phyloP scores from a whole-genome alignment of 73 alveolate genomes.

The Paraurostyla sp. region DNA sequence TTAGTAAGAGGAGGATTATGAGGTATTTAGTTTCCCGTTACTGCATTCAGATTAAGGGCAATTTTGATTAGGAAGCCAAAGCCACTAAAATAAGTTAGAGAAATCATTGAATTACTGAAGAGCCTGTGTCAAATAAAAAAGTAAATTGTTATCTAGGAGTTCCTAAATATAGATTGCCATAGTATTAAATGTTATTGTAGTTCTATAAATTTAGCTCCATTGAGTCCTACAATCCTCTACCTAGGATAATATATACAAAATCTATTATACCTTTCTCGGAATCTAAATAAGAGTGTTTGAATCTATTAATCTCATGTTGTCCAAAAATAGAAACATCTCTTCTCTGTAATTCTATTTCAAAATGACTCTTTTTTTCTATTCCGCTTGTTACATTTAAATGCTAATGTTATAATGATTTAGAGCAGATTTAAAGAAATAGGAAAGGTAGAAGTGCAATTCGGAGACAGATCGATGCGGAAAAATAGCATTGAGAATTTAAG shows the following conservation, averaged over 20 bases:
- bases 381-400: too few relatives aligned
- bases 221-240: neutral
- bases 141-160: neutral
- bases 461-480: too few relatives aligned
- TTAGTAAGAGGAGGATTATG: neutral
- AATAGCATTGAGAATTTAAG: too few relatives aligned
- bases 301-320: too few relatives aligned
- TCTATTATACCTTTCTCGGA: too few relatives aligned
- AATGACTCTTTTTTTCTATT: too few relatives aligned
- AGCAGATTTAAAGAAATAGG: too few relatives aligned
- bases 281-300: too few relatives aligned
- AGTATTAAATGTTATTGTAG: constrained; percentile 29
- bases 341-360: too few relatives aligned
- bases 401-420: too few relatives aligned
- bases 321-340: too few relatives aligned
- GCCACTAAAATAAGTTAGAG: neutral
- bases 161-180: neutral
- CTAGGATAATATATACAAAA: neutral
- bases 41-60: neutral
- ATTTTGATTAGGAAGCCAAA: neutral
- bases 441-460: too few relatives aligned
- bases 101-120: neutral
- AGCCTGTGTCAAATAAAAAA: constrained; percentile 23
- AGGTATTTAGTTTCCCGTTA: neutral
- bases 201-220: neutral